Evolutionary conservation across 306 rosid genomes (phyloP), one percentile per base, ranked within the genome.

Genomic region (Vigna hirtella): DNA sequence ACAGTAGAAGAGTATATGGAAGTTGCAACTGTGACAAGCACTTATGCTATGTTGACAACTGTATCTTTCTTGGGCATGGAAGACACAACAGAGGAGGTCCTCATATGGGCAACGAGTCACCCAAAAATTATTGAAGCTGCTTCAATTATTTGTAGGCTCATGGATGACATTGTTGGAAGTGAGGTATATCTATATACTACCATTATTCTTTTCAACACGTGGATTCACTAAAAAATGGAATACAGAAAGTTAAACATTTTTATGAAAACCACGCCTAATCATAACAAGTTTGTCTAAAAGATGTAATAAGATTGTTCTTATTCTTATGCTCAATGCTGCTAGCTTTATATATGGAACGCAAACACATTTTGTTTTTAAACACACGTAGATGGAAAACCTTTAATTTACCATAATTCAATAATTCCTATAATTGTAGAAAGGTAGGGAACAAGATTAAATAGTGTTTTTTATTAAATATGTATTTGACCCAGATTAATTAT

Each of bases 1-100:
- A 55, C 75, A 17, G 0, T 67, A 2, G 67, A 68, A 11, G 74
- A 77, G 4, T 77, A 77, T 75, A 42, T 77, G 69, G 5, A 26
- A 17, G 36, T 28, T 0, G 42, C 7, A 55, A 30, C 17, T 4
- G 7, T 56, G 14, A 55, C 26, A 56, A 16, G 49, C 56, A 68
- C 14, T 43, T 67, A 3, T 18, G 4, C 38, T 53, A 4, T 55
- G 17, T 0, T 77, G 12, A 18, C 34, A 38, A 3, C 50, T 1
- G 2, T 4, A 26, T 55, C 69, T 12, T 68, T 67, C 38, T 2
- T 68, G 14, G 69, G 76, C 28, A 67, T 77, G 81, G 49, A 61
- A 66, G 50, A 32, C 0, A 24, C 74, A 3, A 66, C 68, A 26
- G 68, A 77, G 34, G 59, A 66, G 1, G 0, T 11, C 17, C 45